phyloP scores from a whole-genome alignment of 108 stramenopile genomes.

The Hondaea fermentalgiana region DNA sequence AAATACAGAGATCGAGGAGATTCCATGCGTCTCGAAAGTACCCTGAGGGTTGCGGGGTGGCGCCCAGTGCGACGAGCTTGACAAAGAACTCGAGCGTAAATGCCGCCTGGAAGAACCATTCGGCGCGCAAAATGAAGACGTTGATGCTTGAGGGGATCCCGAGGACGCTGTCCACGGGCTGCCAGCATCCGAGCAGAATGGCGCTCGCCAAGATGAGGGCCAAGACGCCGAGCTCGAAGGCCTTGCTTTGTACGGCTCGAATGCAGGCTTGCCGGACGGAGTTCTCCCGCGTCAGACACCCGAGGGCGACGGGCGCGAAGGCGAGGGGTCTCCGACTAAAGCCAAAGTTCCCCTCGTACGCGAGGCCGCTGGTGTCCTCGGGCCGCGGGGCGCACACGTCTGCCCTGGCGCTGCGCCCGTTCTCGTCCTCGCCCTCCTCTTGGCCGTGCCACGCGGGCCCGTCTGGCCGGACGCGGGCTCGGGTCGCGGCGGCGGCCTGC shows the following conservation, averaged over 20 bases:
- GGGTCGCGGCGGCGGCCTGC: no score
- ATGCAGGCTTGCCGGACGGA: background rate
- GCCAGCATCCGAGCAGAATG: background rate
- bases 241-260: background rate
- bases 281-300: background rate
- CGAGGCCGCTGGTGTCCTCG: no score
- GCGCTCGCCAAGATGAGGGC: background rate
- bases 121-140: background rate
- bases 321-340: background rate
- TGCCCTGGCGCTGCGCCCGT: no score
- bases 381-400: no score
- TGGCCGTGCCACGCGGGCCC: no score
- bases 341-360: background rate
- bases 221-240: background rate
- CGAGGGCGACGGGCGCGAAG: background rate
- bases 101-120: background rate
- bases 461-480: no score
- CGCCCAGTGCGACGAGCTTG: background rate
- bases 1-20: background rate
- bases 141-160: background rate
- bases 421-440: no score
- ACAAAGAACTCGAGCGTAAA: background rate
- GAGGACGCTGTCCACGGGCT: background rate
- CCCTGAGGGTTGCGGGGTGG: background rate
- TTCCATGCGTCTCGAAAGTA: conserved; percentile 23